Base-by-base conservation (phyloP, 352 stramenopile genomes). In the Phytophthora sojae region DNA sequence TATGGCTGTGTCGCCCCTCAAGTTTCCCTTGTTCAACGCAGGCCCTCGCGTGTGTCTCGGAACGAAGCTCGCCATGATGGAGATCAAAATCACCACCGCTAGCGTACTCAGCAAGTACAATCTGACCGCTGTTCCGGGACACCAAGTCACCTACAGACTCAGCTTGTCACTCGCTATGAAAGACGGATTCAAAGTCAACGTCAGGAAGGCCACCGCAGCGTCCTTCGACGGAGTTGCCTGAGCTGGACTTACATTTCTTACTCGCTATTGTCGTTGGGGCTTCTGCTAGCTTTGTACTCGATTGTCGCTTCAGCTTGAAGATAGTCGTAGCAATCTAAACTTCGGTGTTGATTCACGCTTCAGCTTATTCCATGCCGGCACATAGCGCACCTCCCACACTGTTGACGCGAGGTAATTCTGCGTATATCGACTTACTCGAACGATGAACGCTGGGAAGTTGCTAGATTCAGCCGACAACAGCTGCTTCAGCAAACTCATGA, bases 1-100 rank as follows among this genome's bases (percentile, higher is more conserved):
- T 25, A 55, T 73, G 17, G 37, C 51, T 35, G 68, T 83, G 5
- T 85, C 80, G 15, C 42, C 75, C 4, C 91, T 76, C 70, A 79
- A 85, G 39, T 92, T 80, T 51, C 58, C 71, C 3, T 39, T 75
- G 0, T 93, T 93, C 59, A 80, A 85, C 53, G 83, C 76, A 30
- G 86, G 82, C 0, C 65, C 74, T 37, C 67, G 84, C 3, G 30
- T 68, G 6, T 93, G 84, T 52, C 65, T 91, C 1, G 81, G 82
- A 30, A 71, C 61, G 15, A 73, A 76, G 6, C 17, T 93, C 9
- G 81, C 82, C 0, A 67, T 89, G 59, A 76, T 86, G 53, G 77
- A 93, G 68, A 79, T 90, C 44, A 89, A 88, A 58, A 80, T 87
- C 9, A 72, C 83, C 1, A 45, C 73, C 4, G 67, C 76, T 6